Evolutionary conservation across 768 basidiomycete genomes (phyloP).

Genomic region (Pisolithus microcarpus): DNA sequence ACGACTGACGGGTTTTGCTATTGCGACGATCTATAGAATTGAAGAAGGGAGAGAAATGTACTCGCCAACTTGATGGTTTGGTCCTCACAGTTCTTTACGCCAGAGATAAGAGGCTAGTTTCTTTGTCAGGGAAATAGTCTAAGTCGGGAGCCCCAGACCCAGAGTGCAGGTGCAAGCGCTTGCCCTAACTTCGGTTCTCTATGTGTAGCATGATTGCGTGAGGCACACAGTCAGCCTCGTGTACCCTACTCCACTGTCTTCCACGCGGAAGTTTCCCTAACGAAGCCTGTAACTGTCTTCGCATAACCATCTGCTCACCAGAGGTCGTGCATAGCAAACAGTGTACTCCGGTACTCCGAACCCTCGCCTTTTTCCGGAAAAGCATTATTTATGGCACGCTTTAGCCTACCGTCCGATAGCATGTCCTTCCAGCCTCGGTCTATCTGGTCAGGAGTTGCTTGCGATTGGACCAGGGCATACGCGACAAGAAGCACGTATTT

Average conservation of each 20-base stretch:
- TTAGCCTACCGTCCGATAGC: constrained; percentile 19
- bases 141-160: too few species aligned
- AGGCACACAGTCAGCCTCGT: too few species aligned
- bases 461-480: constrained; percentile 30
- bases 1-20: too few species aligned
- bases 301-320: constrained; percentile 7
- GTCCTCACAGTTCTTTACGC: constrained; percentile 37
- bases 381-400: constrained; percentile 18
- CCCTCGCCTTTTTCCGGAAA: constrained; percentile 19
- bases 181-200: too few species aligned
- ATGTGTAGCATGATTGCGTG: too few species aligned
- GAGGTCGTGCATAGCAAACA: constrained; percentile 12
- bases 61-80: constrained; percentile 12
- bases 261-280: too few species aligned
- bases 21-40: too few species aligned
- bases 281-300: too few species aligned
- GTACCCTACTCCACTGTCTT: too few species aligned
- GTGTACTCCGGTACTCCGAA: constrained; percentile 17
- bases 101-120: constrained; percentile 18
- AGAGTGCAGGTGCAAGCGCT: background rate
- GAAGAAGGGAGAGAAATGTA: too few species aligned
- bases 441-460: constrained; percentile 17
- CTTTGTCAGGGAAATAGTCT: too few species aligned
- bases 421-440: constrained; percentile 31
- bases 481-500: constrained; percentile 36